Percentiles rank a stretch among this genome's conserved stretches.
Evolutionary conservation across 768 basidiomycete genomes (phyloP).

Genomic region (Lenzites betulinus): DNA sequence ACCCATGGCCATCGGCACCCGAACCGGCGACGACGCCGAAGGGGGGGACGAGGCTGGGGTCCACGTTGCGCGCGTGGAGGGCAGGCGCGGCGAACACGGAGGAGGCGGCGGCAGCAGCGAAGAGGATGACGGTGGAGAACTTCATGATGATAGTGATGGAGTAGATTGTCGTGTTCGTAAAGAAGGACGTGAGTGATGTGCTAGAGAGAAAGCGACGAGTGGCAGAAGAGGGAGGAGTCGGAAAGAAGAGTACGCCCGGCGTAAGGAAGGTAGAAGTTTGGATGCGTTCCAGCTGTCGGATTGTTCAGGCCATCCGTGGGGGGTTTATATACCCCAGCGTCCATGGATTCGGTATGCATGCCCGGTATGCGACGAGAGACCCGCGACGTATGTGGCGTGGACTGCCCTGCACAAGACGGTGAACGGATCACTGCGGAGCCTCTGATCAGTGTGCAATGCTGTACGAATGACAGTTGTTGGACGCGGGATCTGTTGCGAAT

Average conservation of each 20-base stretch:
- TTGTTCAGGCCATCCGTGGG: not conserved
- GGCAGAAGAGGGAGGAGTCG: not conserved
- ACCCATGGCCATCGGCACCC: slow-evolving; percentile 22
- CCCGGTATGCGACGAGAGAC: not conserved
- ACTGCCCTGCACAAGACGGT: not conserved
- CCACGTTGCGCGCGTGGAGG: slow-evolving; percentile 13
- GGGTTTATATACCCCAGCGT: slow-evolving; percentile 5
- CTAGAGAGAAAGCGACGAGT: slow-evolving; percentile 21
- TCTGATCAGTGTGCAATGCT: slow-evolving; percentile 1
- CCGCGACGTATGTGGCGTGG: not conserved
- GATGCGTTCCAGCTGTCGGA: slow-evolving; percentile 20
- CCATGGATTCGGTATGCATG: not conserved
- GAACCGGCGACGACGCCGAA: slow-evolving; percentile 21
- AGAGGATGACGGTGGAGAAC: slow-evolving; percentile 35
- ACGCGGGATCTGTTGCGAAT: not conserved
- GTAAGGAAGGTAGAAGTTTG: slow-evolving; percentile 8
- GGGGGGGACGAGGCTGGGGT: slow-evolving; percentile 24
- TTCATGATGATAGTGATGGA: slow-evolving; percentile 32
- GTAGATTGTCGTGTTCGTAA: not conserved
- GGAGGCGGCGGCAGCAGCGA: slow-evolving; percentile 28
- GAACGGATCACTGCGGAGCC: not conserved
- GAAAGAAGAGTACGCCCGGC: slow-evolving; percentile 19
- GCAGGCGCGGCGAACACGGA: slow-evolving; percentile 12
- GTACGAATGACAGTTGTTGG: not conserved
- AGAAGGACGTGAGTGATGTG: slow-evolving; percentile 1